A percentile compares a stretch with the other conserved stretches of the same genome.
phyloP scores from a whole-genome alignment of 768 basidiomycete genomes.

The Podaxis sp. region DNA sequence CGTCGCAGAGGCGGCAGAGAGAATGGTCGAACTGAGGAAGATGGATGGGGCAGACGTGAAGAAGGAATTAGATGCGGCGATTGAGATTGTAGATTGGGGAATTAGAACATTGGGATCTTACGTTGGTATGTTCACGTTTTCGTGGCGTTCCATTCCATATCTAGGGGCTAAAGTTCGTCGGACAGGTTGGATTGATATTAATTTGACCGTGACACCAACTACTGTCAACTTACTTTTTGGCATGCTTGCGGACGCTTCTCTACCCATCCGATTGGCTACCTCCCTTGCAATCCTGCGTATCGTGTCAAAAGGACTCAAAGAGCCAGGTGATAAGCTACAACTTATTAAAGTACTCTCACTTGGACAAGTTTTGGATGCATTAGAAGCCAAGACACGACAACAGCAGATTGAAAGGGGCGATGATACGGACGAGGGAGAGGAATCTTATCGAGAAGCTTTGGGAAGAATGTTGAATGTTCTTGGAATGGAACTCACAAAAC shows the following conservation, averaged over 20 bases:
- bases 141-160: neutral
- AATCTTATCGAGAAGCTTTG: constrained; percentile 85
- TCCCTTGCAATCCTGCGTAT: constrained; percentile 79
- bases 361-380: constrained; percentile 73
- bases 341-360: constrained; percentile 88
- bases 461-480: constrained; percentile 80
- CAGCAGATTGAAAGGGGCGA: constrained; percentile 66
- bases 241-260: constrained; percentile 72
- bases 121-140: constrained; percentile 65
- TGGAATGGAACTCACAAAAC: constrained; percentile 79
- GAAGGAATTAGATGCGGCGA: constrained; percentile 52
- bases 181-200: constrained; percentile 97
- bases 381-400: constrained; percentile 73
- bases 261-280: constrained; percentile 82
- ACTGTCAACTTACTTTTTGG: constrained; percentile 85
- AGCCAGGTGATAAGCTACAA: constrained; percentile 84
- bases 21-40: constrained; percentile 53
- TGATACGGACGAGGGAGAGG: constrained; percentile 82
- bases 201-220: constrained; percentile 87
- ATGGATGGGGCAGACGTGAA: constrained; percentile 36
- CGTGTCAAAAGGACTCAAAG: constrained; percentile 91
- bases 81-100: constrained; percentile 91
- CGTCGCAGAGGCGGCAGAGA: constrained; percentile 66
- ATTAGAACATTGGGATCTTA: constrained; percentile 90
- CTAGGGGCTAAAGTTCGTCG: neutral